Conservation (phyloP, 1,139 yeast genomes). For the Geotrichum cucujoidarum region DNA sequence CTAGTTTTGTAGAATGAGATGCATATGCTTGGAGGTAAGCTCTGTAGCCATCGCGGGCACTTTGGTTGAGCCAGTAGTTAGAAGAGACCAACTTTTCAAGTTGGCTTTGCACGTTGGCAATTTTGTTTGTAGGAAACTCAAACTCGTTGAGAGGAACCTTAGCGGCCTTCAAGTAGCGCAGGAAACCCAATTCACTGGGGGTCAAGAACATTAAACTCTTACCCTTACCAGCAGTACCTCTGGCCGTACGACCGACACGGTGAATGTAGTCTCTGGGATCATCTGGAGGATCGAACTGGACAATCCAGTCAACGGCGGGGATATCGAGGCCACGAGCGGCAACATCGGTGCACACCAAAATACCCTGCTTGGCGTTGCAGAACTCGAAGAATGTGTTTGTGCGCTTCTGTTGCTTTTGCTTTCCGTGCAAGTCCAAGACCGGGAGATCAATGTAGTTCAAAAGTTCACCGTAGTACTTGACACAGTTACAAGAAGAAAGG, state of each 20-base stretch:
- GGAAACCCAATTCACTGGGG: conserved; percentile 89
- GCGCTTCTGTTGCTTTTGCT: conserved; percentile 96
- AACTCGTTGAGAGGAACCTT: conserved; percentile 95
- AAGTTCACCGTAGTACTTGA: conserved; percentile 89
- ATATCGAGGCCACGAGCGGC: conserved; percentile 98
- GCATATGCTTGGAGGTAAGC: conserved; percentile 96
- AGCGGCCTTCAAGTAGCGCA: conserved; percentile 91
- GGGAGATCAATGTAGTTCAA: conserved; percentile 94
- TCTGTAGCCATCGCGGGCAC: conserved; percentile 96
- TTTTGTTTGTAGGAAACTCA: conserved; percentile 89
- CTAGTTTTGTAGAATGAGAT: conserved; percentile 91
- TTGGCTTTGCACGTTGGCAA: conserved; percentile 93
- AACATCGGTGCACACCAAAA: conserved; percentile 90
- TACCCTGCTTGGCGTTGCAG: conserved; percentile 94
- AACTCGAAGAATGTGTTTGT: conserved; percentile 97
- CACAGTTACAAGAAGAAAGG: conserved; percentile 93
- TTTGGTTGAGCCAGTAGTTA: conserved; percentile 89
- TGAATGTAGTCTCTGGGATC: conserved; percentile 98
- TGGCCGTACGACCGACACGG: conserved; percentile 97
- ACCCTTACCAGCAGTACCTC: conserved; percentile 90
- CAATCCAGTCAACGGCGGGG: conserved; percentile 96
- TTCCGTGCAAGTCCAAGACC: conserved; percentile 92
- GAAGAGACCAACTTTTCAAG: conserved; percentile 84
- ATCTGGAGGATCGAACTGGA: conserved; percentile 97
- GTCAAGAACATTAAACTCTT: conserved; percentile 90